These are phyloP conservation scores for Volvox carteri DNA, from an alignment of 163 green algal species.

Conservation along the genomic window DNA sequence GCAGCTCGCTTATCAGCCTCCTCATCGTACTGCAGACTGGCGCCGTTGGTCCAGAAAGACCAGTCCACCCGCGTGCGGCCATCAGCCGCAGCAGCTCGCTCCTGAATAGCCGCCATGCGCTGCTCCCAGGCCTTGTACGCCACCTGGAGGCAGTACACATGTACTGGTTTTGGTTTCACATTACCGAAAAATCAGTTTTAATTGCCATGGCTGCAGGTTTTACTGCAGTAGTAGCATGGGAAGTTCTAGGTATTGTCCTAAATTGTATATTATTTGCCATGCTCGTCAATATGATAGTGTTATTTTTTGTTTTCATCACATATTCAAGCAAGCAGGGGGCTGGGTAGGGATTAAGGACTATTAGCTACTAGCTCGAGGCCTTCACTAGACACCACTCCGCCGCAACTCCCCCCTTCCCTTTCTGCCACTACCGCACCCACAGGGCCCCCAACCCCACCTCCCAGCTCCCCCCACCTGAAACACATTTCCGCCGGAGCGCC, in stretches of 20 bases:
- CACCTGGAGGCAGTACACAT: too few species aligned
- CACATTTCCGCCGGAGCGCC: constrained; percentile 74
- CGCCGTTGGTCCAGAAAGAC: constrained; percentile 32
- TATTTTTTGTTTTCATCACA: too few species aligned
- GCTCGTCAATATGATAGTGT: not conserved
- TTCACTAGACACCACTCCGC: not conserved
- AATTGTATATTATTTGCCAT: not conserved
- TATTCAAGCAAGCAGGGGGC: not conserved
- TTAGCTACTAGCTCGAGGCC: too few species aligned
- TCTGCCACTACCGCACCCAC: not conserved
- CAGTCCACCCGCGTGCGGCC: constrained; percentile 16
- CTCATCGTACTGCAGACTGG: constrained; percentile 44
- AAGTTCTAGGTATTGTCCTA: too few species aligned
- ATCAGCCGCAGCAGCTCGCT: constrained; percentile 9
- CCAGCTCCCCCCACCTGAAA: constrained; percentile 63
- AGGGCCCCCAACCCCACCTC: constrained; percentile 12
- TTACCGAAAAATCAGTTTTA: too few species aligned
- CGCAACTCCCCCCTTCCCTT: not conserved
- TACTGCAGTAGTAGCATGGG: too few species aligned
- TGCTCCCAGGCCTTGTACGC: constrained; percentile 63
- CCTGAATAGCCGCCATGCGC: constrained; percentile 44
- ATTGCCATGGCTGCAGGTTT: too few species aligned
- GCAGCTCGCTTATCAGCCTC: constrained; percentile 10
- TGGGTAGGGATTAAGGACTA: too few species aligned
- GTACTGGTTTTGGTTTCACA: too few species aligned